These are phyloP conservation scores for Neoascochyta sp. DNA, from an alignment of 2,329 filamentous ascomycete genomes.

Conservation along the genomic window DNA sequence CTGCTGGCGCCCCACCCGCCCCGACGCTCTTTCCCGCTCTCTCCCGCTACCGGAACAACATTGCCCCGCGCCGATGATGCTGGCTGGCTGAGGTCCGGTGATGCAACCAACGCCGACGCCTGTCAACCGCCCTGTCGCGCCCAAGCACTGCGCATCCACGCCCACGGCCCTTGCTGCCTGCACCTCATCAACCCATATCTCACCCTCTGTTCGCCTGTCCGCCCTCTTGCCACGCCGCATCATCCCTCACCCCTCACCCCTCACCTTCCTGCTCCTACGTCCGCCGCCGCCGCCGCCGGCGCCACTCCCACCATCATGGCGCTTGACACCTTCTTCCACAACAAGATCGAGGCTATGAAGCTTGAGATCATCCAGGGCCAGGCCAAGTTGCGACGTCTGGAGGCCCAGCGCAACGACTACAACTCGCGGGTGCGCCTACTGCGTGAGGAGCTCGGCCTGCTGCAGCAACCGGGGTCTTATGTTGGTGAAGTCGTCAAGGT, in stretches of 20 bases:
- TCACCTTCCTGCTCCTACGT: conserved; percentile 1
- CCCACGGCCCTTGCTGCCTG: too few relatives aligned
- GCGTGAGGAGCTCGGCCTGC: conserved; percentile 87
- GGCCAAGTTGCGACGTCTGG: conserved; percentile 86
- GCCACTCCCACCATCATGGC: conserved; percentile 67
- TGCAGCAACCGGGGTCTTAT: conserved; percentile 97
- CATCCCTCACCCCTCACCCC: not conserved
- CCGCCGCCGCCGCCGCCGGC: conserved; percentile 12
- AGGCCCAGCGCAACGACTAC: conserved; percentile 98
- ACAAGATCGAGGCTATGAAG: conserved; percentile 99
- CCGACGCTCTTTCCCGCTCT: too few relatives aligned
- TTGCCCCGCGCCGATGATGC: too few relatives aligned
- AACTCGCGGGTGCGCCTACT: conserved; percentile 95
- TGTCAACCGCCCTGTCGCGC: too few relatives aligned
- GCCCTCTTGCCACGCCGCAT: too few relatives aligned
- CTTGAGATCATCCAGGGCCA: conserved; percentile 99
- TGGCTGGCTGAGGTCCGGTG: too few relatives aligned
- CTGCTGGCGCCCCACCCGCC: too few relatives aligned
- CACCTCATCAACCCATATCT: too few relatives aligned
- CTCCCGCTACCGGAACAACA: too few relatives aligned
- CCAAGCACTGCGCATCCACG: too few relatives aligned
- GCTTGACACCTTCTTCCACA: conserved; percentile 98
- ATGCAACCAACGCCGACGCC: too few relatives aligned
- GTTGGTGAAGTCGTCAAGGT: conserved; percentile 99
- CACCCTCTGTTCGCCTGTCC: too few relatives aligned